Base-by-base conservation (phyloP, 345 rosid species). In the Euphorbia lathyris region DNA sequence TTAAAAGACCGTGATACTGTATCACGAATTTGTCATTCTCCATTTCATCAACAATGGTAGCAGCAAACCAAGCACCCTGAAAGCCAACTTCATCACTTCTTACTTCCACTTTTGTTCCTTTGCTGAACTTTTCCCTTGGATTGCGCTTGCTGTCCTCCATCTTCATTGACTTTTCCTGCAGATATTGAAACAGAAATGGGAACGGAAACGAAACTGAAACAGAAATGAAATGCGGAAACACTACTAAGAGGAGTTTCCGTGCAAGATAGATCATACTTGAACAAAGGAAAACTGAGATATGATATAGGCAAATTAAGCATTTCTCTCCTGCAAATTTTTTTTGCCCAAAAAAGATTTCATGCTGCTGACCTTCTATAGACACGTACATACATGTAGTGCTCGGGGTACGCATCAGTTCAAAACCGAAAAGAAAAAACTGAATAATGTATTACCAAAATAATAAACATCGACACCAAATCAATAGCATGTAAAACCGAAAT, bases 1-100 rank as follows among this genome's bases (percentile, higher is more conserved):
- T 78, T 68, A 61, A 47, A 58, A 78, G 57, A 23, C 68, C 69
- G 29, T 58, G 59, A 66, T 83, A 83, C 59, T 80, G 77, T 22
- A 78, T 77, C 55, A 70, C 12, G 63, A 50, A 80, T 17, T 63
- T 76, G 58, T 61, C 74, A 19, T 53, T 72, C 47, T 63, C 72
- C 19, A 19, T 22, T 7, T n/a, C 32, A 20, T 50, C 65, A 1
- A 58, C 6, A 32, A 80, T 68, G 27, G 50, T 70, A 51, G 80
- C 86, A 14, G 74, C 26, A 56, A 43, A 83, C 84, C 79, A 73
- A 26, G 82, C 71, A 58, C 80, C 86, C 66, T 61, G 58, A 32
- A 29, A 83, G 47, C 84, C 82, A 22, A 69, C 80, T 59, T 75
- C 84, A 58, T 83, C 74, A 42, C 73, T 80, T 61, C 63, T 75